phyloP scores from a whole-genome alignment of 106 monocot genomes.

The Dactylorhiza incarnata region DNA sequence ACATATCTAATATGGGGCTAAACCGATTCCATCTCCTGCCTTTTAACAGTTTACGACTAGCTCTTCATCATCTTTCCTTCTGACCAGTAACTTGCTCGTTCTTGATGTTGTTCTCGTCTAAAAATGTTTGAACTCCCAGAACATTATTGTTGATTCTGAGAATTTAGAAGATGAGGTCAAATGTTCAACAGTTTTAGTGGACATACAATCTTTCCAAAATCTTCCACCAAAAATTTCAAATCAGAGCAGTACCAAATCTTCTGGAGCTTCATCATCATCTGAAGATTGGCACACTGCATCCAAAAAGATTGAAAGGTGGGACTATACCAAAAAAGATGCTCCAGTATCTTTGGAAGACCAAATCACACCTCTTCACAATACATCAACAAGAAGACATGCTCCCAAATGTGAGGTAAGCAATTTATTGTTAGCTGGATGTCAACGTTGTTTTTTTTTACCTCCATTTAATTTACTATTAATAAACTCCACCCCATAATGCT shows the following conservation, averaged over 20 bases:
- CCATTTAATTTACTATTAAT: too few species aligned
- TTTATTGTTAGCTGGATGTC: neutral
- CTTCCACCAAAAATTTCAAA: conserved; percentile 2
- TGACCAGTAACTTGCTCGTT: neutral
- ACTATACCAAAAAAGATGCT: conserved; percentile 22
- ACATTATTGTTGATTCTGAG: neutral
- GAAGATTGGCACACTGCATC: conserved; percentile 14
- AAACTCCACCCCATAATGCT: too few species aligned
- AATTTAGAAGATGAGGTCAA: conserved; percentile 11
- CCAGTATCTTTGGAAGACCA: conserved; percentile 10
- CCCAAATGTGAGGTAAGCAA: conserved; percentile 34
- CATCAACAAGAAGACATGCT: conserved; percentile 30
- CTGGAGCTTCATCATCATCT: conserved; percentile 3
- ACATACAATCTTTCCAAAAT: conserved; percentile 16
- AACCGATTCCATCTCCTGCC: neutral
- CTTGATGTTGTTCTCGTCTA: neutral
- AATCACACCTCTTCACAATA: neutral
- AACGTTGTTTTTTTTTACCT: too few species aligned
- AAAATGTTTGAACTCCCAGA: neutral
- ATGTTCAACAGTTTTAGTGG: conserved; percentile 6
- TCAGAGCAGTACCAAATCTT: conserved; percentile 14
- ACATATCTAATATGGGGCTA: neutral
- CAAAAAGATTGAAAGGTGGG: conserved; percentile 17
- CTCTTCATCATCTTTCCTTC: neutral
- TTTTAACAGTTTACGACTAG: too few species aligned